phyloP scores from a whole-genome alignment of 2,329 filamentous ascomycete genomes.

The Ceratocystis huliohia region DNA sequence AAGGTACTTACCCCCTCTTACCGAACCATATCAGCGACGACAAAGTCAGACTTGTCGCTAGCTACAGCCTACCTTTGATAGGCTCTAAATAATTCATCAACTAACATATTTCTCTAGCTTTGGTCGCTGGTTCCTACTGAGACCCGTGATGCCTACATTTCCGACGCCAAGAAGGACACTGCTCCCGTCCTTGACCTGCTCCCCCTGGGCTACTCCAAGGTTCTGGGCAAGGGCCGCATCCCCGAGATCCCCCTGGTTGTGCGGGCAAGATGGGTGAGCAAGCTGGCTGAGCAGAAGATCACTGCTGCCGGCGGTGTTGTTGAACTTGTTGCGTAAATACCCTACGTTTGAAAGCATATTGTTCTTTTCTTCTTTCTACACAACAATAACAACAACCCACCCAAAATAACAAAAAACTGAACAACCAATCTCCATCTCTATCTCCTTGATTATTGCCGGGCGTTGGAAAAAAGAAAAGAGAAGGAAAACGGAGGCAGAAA shows the following conservation, averaged over 20 bases:
- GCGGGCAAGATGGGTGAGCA: constrained; percentile 87
- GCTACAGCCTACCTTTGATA: not conserved
- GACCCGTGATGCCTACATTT: constrained; percentile 84
- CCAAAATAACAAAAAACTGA: constrained; percentile 22
- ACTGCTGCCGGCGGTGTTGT: constrained; percentile 92
- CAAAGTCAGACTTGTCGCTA: not conserved
- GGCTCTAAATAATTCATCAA: constrained; percentile 14
- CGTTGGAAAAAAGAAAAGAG: not conserved
- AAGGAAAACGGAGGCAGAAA: constrained; percentile 6
- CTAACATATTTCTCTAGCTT: constrained; percentile 46
- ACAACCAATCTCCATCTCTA: constrained; percentile 13
- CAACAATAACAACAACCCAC: constrained; percentile 20
- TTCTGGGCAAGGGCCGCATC: constrained; percentile 95
- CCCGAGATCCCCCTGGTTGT: constrained; percentile 89
- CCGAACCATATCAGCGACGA: not conserved
- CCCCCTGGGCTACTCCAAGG: constrained; percentile 93
- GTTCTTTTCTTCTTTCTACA: constrained; percentile 19
- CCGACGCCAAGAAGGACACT: constrained; percentile 69
- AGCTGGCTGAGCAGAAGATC: constrained; percentile 97
- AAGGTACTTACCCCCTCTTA: constrained; percentile 49
- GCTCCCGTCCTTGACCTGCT: constrained; percentile 97
- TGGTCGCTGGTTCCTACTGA: constrained; percentile 91
- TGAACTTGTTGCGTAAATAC: constrained; percentile 72
- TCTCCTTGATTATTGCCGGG: not conserved
- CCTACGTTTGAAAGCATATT: constrained; percentile 20